Base-by-base conservation (phyloP, 129 eudicot species). In the Mikania micrantha region DNA sequence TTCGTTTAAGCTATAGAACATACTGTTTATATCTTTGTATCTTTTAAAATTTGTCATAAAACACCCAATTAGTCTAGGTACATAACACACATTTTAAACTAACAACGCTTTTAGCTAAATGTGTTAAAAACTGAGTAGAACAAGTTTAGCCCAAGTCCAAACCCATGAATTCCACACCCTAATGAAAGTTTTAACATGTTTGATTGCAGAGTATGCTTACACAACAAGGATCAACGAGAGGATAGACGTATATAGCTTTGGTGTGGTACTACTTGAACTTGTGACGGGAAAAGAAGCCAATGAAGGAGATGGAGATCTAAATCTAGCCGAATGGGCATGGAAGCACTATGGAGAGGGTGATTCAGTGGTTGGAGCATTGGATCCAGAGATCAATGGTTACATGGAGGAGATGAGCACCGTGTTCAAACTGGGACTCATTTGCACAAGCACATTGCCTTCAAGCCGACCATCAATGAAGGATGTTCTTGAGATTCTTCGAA, bases 241-340 rank as follows among this genome's bases (percentile, higher is more conserved):
- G 59, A 82, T 84, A 9, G 97, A 91, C 6, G 85, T 88, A 24
- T 91, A 85, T 13, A 85, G 96, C 83, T 91, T 87, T 6, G 97
- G 94, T 15, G 94, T 91, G 13, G 97, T 91, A 42, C 82, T 91
- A 17, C 77, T 91, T 15, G 97, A 91, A 38, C 86, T 91, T 19
- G 87, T 85, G 62, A 91, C 97, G 0, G 96, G 97, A 60, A 81
- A 75, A 82, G 83, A 91, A 69, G 79, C 97, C 13, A 79, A 77
- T 16, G 77, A 60, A 10, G 96, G 93, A 65, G 85, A 74, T 13
- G 85, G 77, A 24, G 60, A 88, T 60, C 69, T 57, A 39, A 81
- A 74, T 73, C 87, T 91, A 0, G 91, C 91, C 17, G 96, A 88
- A 63, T 91, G 97, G 97, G 87, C 96, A 32, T 91, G 97, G 97